A percentile compares a stretch with the other conserved stretches of the same genome.
Evolutionary conservation across 2,329 filamentous ascomycete genomes (phyloP).

Genomic region (Fusarium compactum): DNA sequence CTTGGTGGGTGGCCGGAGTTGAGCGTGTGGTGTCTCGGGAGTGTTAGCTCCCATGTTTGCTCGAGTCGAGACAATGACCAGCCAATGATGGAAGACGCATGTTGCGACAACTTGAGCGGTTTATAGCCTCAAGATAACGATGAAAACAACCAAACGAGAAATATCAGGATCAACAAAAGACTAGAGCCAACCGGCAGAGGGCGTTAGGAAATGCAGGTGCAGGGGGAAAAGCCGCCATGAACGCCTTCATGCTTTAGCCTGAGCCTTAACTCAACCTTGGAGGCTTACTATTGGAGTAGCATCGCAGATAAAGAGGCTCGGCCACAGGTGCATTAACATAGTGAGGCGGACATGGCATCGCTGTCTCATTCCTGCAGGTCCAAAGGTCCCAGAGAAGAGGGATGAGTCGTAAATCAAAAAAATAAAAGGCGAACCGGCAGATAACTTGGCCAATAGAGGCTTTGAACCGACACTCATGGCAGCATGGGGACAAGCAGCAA

Average conservation of each 20-base stretch:
- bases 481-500: slow-evolving; percentile 30
- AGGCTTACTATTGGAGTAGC: slow-evolving; percentile 24
- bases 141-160: slow-evolving; percentile 11
- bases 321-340: slow-evolving; percentile 13
- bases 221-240: slow-evolving; percentile 30
- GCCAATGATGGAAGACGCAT: slow-evolving; percentile 2
- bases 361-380: slow-evolving; percentile 24
- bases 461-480: slow-evolving; percentile 34
- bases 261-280: slow-evolving; percentile 21
- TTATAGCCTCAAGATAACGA: slow-evolving; percentile 20
- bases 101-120: slow-evolving; percentile 18
- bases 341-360: slow-evolving; percentile 26
- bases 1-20: slow-evolving; percentile 24
- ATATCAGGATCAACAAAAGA: background rate
- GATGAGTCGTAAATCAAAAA: background rate
- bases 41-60: slow-evolving; percentile 9
- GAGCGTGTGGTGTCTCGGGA: slow-evolving; percentile 32
- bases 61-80: slow-evolving; percentile 3
- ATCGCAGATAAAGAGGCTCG: slow-evolving; percentile 32
- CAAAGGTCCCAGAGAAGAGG: background rate
- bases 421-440: slow-evolving; percentile 1
- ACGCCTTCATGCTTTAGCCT: slow-evolving; percentile 24
- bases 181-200: background rate
- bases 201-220: slow-evolving; percentile 23
- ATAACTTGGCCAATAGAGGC: slow-evolving; percentile 36